Evolutionary conservation across 768 basidiomycete species (phyloP), one percentile per base, ranked within the genome.

Genomic region (Lentinus brumalis): DNA sequence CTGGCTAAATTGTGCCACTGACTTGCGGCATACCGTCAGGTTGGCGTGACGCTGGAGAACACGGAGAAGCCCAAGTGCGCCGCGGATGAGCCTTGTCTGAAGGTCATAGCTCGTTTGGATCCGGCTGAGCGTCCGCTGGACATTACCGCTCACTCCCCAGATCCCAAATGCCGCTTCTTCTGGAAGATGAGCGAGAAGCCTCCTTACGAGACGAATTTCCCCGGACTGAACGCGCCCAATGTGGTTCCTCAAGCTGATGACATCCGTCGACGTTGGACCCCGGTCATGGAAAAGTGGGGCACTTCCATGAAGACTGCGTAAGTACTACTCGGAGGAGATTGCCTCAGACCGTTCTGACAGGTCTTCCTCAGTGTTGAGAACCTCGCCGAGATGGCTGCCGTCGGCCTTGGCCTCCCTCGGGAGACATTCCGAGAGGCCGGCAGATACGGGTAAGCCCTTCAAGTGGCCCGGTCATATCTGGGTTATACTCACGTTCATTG

Each of bases 111-210:
- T 53, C 77, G 78, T 3, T 79, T 98, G 26, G 91, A 91, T 41
- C 86, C 87, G 3, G 74, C 81, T 0, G 92, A 98, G 69, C 76
- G 96, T 32, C 96, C 96, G 7, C 74, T 98, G 53, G 96, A 98
- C 73, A 87, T 92, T 58, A 79, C 80, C 30, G 88, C 81, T 6
- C 89, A 92, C 63, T 80, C 83, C 7, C 92, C 94, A 1, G 96
- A 98, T 73, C 96, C 96, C 0, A 98, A 98, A 74, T 96, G 93
- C 72, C 83, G 96, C 63, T 97, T 94, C 78, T 94, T 94, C 76
- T 94, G 90, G 87, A 89, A 81, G 69, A 92, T 94, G 91, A 79
- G 80, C 62, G 81, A 84, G 59, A 76, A 75, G 14, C 90, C 91
- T 1, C 91, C 92, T 4, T 93, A 94, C 65, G 76, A 87, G 66